Evolutionary conservation across 2,329 filamentous ascomycete species (phyloP), one percentile per base, ranked within the genome.

Genomic region (Xylaria sp.): DNA sequence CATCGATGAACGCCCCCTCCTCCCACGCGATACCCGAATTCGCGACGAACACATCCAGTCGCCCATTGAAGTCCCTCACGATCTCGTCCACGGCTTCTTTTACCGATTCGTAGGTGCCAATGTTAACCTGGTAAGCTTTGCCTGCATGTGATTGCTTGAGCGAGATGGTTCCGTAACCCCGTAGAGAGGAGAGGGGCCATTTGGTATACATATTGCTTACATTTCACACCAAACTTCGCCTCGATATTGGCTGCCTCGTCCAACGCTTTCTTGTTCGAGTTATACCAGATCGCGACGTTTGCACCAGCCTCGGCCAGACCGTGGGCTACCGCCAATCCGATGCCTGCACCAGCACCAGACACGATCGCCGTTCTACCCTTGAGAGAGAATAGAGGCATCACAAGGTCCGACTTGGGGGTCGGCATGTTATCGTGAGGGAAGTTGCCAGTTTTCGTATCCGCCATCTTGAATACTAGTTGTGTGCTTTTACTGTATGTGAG

Each of bases 1-100:
- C 90, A 69, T 92, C 89, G 41, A 93, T 83, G 76, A 91, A 88
- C 9, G 89, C 78, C 0, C 90, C 90, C 67, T 92, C 84, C 2
- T 86, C 89, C 91, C 91, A 94, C 0, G 89, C 85, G 61, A 94
- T 89, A 60, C 92, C 92, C 15, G 90, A 90, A 77, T 96, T 95
- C 73, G 92, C 92, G 52, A 94, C 87, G 74, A 95, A 93, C 72
- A 93, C 84, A 74, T 94, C 92, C 9, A 95, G 86, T 5, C 91
- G 87, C 67, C 90, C 90, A 76, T 91, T 89, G 80, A 94, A 91
- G 18, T 94, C 91, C 67, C 82, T 77, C 50, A 90, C 81, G 69
- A 87, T 85, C 8, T 81, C 78, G 67, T 84, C 79, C 46, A 91
- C 82, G 10, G 85, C 82, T 18, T 80, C 76, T 41, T 85, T 80